Percentiles rank a stretch among this genome's conserved stretches.
phyloP scores from a whole-genome alignment of 768 basidiomycete species.

The Hypsizygus marmoreus region DNA sequence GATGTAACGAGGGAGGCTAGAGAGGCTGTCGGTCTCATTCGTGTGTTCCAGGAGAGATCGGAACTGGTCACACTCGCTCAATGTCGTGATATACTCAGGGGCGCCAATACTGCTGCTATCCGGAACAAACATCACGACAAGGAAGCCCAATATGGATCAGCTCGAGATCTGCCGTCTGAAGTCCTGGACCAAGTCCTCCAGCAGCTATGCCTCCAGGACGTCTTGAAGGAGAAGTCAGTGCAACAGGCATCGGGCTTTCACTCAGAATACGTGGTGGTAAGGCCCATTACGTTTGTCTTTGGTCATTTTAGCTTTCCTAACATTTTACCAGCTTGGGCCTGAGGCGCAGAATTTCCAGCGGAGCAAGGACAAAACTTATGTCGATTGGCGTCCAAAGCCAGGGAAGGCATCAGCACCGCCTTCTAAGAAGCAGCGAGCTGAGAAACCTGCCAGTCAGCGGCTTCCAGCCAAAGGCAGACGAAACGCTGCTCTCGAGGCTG shows the following conservation, averaged over 20 bases:
- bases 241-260: slow-evolving; percentile 49
- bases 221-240: slow-evolving; percentile 49
- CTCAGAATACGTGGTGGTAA: slow-evolving; percentile 54
- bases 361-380: slow-evolving; percentile 21
- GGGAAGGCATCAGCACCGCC: slow-evolving; percentile 25
- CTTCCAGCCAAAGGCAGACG: slow-evolving; percentile 26
- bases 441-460: slow-evolving; percentile 21
- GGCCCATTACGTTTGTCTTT: too few species aligned
- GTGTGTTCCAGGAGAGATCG: slow-evolving; percentile 40
- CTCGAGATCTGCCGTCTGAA: slow-evolving; percentile 48
- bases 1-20: slow-evolving; percentile 67
- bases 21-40: slow-evolving; percentile 59
- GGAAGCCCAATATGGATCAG: slow-evolving; percentile 55
- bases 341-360: slow-evolving; percentile 29
- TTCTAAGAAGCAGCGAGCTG: slow-evolving; percentile 14
- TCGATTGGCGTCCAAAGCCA: slow-evolving; percentile 35
- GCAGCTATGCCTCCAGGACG: slow-evolving; percentile 50
- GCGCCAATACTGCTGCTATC: slow-evolving; percentile 52
- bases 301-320: too few species aligned
- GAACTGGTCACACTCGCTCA: slow-evolving; percentile 62
- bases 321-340: slow-evolving; percentile 33
- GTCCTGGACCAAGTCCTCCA: slow-evolving; percentile 69
- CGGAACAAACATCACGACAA: slow-evolving; percentile 48
- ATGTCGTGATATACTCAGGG: slow-evolving; percentile 65
- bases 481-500: slow-evolving; percentile 26